phyloP scores from a whole-genome alignment of 768 basidiomycete species.

The Tremella yokohamensis region DNA sequence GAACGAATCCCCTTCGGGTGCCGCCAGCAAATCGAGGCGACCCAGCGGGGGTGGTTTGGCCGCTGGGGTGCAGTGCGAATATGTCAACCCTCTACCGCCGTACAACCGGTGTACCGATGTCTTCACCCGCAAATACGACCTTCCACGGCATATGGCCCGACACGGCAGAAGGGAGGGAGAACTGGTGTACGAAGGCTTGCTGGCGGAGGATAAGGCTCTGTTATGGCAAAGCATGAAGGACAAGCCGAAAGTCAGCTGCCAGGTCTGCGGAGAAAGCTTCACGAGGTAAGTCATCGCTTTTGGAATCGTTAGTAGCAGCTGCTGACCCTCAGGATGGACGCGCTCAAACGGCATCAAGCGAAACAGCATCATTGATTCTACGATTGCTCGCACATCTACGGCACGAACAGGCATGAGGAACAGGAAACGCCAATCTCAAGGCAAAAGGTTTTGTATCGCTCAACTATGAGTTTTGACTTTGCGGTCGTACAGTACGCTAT shows the following conservation, averaged over 20 bases:
- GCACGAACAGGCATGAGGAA: too few relatives aligned
- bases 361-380: constrained; percentile 36
- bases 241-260: constrained; percentile 42
- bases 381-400: too few relatives aligned
- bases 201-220: constrained; percentile 39
- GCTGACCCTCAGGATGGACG: constrained; percentile 38
- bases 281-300: constrained; percentile 32
- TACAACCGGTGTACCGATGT: constrained; percentile 44
- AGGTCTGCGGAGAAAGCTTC: constrained; percentile 40
- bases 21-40: constrained; percentile 8
- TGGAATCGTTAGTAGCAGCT: neutral
- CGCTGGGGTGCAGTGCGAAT: constrained; percentile 41
- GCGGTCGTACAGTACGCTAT: too few relatives aligned
- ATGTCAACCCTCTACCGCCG: constrained; percentile 44
- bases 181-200: constrained; percentile 39
- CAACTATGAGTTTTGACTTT: too few relatives aligned
- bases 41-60: constrained; percentile 6
- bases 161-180: constrained; percentile 45
- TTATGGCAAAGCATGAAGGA: constrained; percentile 45
- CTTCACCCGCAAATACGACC: constrained; percentile 46
- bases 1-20: constrained; percentile 11
- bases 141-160: constrained; percentile 46
- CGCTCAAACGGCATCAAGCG: constrained; percentile 43
- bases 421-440: too few relatives aligned
- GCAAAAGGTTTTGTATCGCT: too few relatives aligned